phyloP scores from a whole-genome alignment of 805 yeast genomes.

The Candida silvatica region DNA sequence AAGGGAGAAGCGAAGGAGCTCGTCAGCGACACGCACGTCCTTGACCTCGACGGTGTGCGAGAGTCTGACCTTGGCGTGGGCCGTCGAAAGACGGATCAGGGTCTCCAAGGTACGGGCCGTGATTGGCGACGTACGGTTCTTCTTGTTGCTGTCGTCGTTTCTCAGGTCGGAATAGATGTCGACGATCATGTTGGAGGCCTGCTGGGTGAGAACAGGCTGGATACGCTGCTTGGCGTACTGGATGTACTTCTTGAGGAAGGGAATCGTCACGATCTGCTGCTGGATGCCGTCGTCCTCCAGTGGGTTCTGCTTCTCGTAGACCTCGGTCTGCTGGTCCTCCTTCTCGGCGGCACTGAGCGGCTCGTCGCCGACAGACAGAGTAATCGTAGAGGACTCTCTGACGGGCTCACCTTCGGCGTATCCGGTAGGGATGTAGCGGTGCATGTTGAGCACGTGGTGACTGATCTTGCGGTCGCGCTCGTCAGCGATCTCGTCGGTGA shows the following conservation, averaged over 20 bases:
- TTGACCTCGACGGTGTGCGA: slow-evolving; percentile 62
- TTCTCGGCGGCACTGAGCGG: slow-evolving; percentile 34
- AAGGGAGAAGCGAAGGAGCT: slow-evolving; percentile 74
- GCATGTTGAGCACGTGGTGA: slow-evolving; percentile 93
- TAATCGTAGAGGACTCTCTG: slow-evolving; percentile 62
- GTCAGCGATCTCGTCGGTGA: slow-evolving; percentile 90
- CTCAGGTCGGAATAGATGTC: slow-evolving; percentile 73
- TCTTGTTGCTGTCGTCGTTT: slow-evolving; percentile 55
- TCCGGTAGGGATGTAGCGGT: slow-evolving; percentile 82
- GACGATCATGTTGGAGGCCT: slow-evolving; percentile 76
- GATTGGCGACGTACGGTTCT: slow-evolving; percentile 81
- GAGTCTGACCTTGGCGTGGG: slow-evolving; percentile 93
- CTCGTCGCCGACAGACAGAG: slow-evolving; percentile 75
- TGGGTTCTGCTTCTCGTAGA: slow-evolving; percentile 81
- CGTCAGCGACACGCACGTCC: slow-evolving; percentile 85
- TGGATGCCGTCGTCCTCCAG: slow-evolving; percentile 24
- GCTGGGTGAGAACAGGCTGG: slow-evolving; percentile 68
- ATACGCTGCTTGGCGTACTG: slow-evolving; percentile 90
- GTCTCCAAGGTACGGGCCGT: slow-evolving; percentile 99
- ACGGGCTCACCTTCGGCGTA: slow-evolving; percentile 90
- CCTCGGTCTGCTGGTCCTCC: slow-evolving; percentile 43
- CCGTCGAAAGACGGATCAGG: slow-evolving; percentile 86
- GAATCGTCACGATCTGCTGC: slow-evolving; percentile 57
- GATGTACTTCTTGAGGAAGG: slow-evolving; percentile 83
- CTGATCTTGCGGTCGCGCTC: slow-evolving; percentile 78